phyloP scores from a whole-genome alignment of 768 basidiomycete species.

The Pleurotus citrinopileatus region DNA sequence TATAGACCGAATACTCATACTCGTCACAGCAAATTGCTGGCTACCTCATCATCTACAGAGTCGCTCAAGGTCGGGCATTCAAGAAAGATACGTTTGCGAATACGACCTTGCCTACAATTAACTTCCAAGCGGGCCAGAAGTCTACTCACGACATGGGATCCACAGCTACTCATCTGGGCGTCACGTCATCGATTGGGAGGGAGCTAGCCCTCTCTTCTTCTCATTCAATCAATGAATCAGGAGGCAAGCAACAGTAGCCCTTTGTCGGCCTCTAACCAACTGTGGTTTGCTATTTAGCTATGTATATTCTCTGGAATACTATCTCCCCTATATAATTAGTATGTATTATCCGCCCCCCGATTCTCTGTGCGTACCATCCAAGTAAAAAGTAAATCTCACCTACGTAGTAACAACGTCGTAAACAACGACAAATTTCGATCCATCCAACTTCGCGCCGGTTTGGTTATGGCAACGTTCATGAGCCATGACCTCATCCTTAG shows the following conservation, averaged over 20 bases:
- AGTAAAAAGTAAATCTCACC: background rate
- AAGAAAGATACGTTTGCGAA: constrained; percentile 23
- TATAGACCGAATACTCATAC: background rate
- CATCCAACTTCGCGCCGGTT: background rate
- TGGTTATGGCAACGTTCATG: background rate
- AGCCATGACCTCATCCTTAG: background rate
- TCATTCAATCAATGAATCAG: no score
- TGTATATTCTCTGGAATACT: no score
- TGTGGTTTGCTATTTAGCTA: background rate
- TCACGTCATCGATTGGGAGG: background rate
- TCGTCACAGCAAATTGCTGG: constrained; percentile 41
- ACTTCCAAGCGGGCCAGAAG: constrained; percentile 9
- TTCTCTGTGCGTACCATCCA: background rate
- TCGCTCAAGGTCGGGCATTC: constrained; percentile 46
- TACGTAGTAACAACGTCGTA: background rate
- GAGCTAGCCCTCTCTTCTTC: background rate
- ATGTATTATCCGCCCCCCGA: no score
- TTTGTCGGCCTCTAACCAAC: background rate
- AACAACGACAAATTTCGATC: background rate
- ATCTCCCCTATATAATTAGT: no score
- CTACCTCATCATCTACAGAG: constrained; percentile 46
- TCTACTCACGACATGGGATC: background rate
- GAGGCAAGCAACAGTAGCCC: background rate
- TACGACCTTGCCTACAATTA: constrained; percentile 17
- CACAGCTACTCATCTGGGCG: constrained; percentile 2